Percentiles rank a stretch among this genome's conserved stretches.
Evolutionary conservation across 352 stramenopile species (phyloP).

Genomic region (Globisporangium acanthophoron): DNA sequence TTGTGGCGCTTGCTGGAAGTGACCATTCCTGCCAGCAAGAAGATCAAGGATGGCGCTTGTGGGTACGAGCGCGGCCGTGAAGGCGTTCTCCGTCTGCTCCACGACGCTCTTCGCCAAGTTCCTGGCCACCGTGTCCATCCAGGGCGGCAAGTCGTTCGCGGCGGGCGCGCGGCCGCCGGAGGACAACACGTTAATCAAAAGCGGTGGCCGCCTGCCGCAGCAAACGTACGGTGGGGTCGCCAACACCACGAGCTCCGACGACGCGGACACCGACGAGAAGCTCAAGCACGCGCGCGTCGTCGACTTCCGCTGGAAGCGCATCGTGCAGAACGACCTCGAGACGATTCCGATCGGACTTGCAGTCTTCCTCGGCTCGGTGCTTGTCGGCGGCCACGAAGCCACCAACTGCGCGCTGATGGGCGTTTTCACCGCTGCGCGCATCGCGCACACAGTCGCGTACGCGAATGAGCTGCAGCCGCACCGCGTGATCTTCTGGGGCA

Average conservation of each 20-base stretch:
- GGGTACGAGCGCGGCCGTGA: conserved; percentile 12
- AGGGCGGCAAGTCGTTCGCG: conserved; percentile 51
- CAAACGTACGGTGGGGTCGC: conserved; percentile 30
- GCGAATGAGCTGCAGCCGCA: conserved; percentile 39
- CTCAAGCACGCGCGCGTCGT: conserved; percentile 14
- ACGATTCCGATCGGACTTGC: conserved; percentile 35
- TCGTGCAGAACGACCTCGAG: conserved; percentile 45
- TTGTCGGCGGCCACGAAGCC: conserved; percentile 21
- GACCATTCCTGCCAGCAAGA: too few relatives aligned
- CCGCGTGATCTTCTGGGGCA: conserved; percentile 26
- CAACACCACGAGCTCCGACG: conserved; percentile 2
- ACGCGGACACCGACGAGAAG: conserved; percentile 21
- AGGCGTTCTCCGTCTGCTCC: conserved; percentile 50
- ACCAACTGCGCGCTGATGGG: conserved; percentile 23
- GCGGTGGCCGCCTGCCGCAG: conserved; percentile 15
- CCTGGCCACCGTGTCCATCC: conserved; percentile 38
- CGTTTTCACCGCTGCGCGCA: conserved; percentile 30
- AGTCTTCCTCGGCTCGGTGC: conserved; percentile 25
- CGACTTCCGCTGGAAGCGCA: conserved; percentile 38
- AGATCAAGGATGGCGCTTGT: too few relatives aligned
- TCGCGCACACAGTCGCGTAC: conserved; percentile 38
- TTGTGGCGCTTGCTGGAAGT: too few relatives aligned
- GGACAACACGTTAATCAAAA: conserved; percentile 26
- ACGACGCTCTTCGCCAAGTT: conserved; percentile 70
- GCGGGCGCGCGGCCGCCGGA: conserved; percentile 43